Percentiles rank a stretch among this genome's conserved stretches.
Evolutionary conservation across 108 stramenopile genomes (phyloP).

Genomic region (Skeletonema tropicum): DNA sequence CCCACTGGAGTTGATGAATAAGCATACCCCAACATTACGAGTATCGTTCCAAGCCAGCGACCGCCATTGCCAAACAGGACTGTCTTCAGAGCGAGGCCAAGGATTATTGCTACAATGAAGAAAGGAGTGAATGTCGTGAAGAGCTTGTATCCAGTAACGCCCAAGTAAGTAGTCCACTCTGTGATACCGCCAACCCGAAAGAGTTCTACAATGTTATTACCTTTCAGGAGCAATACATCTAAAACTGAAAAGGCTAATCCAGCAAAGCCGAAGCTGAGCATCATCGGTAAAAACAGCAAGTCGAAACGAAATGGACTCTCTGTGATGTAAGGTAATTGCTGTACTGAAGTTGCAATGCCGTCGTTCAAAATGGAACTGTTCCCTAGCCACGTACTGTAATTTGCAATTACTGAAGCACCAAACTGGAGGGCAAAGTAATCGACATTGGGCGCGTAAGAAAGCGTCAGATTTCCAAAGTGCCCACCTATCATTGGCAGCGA

Average conservation of each 20-base stretch:
- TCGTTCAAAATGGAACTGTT: background rate
- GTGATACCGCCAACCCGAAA: constrained; percentile 44
- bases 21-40: constrained; percentile 39
- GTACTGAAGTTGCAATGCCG: constrained; percentile 29
- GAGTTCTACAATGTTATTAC: constrained; percentile 31
- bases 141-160: constrained; percentile 31
- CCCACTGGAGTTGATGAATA: constrained; percentile 46
- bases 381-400: background rate
- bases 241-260: constrained; percentile 39
- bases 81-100: constrained; percentile 33
- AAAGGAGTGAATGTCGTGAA: constrained; percentile 36
- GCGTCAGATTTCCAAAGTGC: constrained; percentile 24
- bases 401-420: constrained; percentile 22
- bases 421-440: constrained; percentile 33
- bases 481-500: constrained; percentile 28
- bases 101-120: constrained; percentile 23
- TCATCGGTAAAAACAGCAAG: constrained; percentile 30
- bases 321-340: constrained; percentile 34
- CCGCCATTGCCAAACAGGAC: constrained; percentile 43
- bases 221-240: constrained; percentile 38
- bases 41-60: constrained; percentile 42
- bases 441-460: constrained; percentile 22
- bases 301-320: constrained; percentile 31
- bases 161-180: constrained; percentile 32
- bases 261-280: constrained; percentile 36